These are phyloP conservation scores for Aspergillus arachidicola DNA, from an alignment of 2,329 filamentous ascomycete species.

Conservation along the genomic window DNA sequence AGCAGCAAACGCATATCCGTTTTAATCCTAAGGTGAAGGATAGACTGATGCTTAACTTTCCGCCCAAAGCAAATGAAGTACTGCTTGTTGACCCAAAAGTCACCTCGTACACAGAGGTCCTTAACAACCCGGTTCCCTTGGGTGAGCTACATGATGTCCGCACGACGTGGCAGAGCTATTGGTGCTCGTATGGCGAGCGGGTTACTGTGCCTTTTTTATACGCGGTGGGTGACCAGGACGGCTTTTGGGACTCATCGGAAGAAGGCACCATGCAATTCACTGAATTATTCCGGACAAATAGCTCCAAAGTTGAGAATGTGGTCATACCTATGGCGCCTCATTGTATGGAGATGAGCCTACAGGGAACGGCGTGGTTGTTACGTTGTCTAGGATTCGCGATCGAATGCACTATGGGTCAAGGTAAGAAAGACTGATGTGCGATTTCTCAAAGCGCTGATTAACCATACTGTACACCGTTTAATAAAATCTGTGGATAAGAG, in stretches of 20 bases:
- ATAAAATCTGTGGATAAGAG: neutral
- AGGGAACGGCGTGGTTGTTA: conserved; percentile 8
- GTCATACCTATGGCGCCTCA: conserved; percentile 12
- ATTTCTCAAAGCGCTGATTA: neutral
- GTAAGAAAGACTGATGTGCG: neutral
- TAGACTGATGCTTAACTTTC: conserved; percentile 8
- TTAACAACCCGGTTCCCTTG: conserved; percentile 12
- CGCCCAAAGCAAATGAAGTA: neutral
- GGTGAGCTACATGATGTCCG: conserved; percentile 14
- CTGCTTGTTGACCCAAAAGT: conserved; percentile 1
- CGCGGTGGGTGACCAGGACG: conserved; percentile 15
- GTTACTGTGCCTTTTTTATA: conserved; percentile 16
- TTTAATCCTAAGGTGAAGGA: conserved; percentile 12
- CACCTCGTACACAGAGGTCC: neutral
- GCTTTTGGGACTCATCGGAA: conserved; percentile 7
- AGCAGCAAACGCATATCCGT: neutral
- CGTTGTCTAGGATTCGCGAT: conserved; percentile 16
- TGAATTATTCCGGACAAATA: conserved; percentile 6
- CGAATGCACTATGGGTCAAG: conserved; percentile 1
- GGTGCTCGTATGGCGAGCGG: conserved; percentile 8
- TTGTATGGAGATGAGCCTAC: conserved; percentile 15
- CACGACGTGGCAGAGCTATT: conserved; percentile 9
- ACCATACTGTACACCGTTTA: neutral
- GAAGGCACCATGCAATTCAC: conserved; percentile 6
- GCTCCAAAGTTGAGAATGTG: conserved; percentile 2